Conservation (phyloP, 371 early-diverging fungal genomes). For the Blastocladiella emersonii region DNA sequence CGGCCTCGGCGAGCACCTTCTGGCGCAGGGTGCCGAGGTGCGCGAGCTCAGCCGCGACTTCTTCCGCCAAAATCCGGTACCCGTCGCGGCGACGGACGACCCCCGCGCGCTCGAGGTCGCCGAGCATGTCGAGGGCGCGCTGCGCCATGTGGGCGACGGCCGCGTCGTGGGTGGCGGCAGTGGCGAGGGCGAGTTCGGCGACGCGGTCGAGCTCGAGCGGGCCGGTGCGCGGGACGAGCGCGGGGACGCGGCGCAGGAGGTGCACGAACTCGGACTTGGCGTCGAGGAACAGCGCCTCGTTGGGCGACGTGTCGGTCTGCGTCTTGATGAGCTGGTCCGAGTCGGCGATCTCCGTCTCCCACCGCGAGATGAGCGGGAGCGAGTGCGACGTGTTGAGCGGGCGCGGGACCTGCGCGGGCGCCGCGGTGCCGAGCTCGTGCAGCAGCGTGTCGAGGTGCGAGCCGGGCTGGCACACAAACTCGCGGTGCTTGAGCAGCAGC, state of each 20-base stretch:
- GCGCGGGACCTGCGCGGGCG: slow-evolving; percentile 56
- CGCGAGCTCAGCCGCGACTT: slow-evolving; percentile 63
- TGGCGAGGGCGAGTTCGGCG: slow-evolving; percentile 62
- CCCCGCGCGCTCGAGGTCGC: slow-evolving; percentile 61
- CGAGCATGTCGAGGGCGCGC: slow-evolving; percentile 69
- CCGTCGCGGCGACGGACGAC: slow-evolving; percentile 64
- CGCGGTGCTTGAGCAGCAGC: slow-evolving; percentile 66
- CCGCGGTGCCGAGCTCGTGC: slow-evolving; percentile 62
- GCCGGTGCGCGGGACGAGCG: neutral
- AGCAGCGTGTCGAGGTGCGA: slow-evolving; percentile 63
- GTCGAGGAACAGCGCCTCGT: slow-evolving; percentile 88
- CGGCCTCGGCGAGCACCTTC: slow-evolving; percentile 63
- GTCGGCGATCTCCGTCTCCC: slow-evolving; percentile 72
- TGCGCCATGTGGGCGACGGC: slow-evolving; percentile 47
- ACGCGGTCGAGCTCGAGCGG: slow-evolving; percentile 31
- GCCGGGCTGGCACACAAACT: slow-evolving; percentile 48
- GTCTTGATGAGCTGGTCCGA: slow-evolving; percentile 41
- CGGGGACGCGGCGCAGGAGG: slow-evolving; percentile 51
- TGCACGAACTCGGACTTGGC: slow-evolving; percentile 87
- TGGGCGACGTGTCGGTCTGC: slow-evolving; percentile 74
- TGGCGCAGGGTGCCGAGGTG: slow-evolving; percentile 82
- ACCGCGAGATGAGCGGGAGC: slow-evolving; percentile 71
- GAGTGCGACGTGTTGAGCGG: slow-evolving; percentile 71
- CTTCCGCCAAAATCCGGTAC: slow-evolving; percentile 67
- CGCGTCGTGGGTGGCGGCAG: slow-evolving; percentile 71